Base-by-base conservation (phyloP, 495 filamentous ascomycete genomes). In the Cladorrhinum samala region DNA sequence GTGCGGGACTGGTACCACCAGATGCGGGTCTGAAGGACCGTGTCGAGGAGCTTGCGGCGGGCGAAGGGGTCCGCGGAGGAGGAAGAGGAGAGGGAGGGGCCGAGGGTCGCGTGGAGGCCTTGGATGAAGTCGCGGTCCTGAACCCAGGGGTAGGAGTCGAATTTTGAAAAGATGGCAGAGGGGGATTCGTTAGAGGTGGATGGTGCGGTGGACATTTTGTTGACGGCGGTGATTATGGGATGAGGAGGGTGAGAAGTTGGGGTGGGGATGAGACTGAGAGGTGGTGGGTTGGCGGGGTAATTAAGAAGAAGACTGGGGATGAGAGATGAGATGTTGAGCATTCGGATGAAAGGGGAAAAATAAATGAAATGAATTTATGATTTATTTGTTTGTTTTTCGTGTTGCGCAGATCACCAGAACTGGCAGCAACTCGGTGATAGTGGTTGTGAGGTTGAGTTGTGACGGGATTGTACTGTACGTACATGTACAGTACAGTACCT, bases 1-100 rank as follows among this genome's bases (percentile, higher is more conserved):
- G 68, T 63, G 18, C 62, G 63, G 40, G 69, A 66, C 40, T 64
- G 60, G 62, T 73, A 77, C 59, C 71, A 75, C 53, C 68, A 72
- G 58, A 73, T 67, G 49, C 74, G 73, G 51, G 68, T 62, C 21
- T 72, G 64, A 19, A 73, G 66, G 25, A 68, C 63, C 3, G 67
- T 61, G 49, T 66, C 66, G 14, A 68, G 57, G 23, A 64, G 59
- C 30, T 57, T 58, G 21, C 60, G 55, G 6, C 67, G 54, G 9
- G 57, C 53, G 25, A 58, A 49, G 8, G 49, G 52, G 37, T 60
- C 53, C 23, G 59, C 46, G 23, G 58, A 46, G 47, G 6, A 48
- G 16, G 55, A 37, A 38, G 6, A 38, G 36, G 21, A 2, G 46
- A 54, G 47, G 11, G 27, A 36, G n/a, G 64, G 49, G 45, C 66